A percentile compares a stretch with the other conserved stretches of the same genome.
Conservation (phyloP, 768 basidiomycete species). For the Naganishia vaughanmartiniae region DNA sequence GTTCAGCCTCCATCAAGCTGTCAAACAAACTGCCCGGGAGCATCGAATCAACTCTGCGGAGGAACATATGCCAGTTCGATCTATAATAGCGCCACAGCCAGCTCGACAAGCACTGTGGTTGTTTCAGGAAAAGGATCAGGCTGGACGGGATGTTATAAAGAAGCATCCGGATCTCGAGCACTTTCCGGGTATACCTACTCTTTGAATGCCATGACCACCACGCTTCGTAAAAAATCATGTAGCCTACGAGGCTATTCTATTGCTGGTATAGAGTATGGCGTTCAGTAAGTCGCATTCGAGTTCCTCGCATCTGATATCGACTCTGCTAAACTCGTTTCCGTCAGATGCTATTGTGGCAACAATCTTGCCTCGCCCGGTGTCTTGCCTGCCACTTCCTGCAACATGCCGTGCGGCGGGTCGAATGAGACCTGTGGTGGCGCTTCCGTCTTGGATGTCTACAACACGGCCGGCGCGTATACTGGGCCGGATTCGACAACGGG, state of each 20-base stretch:
- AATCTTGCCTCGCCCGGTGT: not conserved
- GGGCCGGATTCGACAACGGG: not conserved
- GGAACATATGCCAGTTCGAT: conserved; percentile 26
- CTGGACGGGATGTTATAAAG: conserved; percentile 4
- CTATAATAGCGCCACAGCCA: not conserved
- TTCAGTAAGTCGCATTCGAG: not conserved
- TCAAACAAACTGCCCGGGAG: conserved; percentile 25
- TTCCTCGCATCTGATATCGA: not conserved
- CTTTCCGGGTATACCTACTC: not conserved
- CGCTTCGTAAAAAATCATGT: not conserved
- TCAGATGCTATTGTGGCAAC: conserved; percentile 10
- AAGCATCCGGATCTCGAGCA: not conserved
- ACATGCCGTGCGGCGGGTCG: not conserved
- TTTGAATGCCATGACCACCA: not conserved
- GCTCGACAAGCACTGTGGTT: not conserved
- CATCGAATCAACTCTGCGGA: conserved; percentile 37
- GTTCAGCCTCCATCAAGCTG: not conserved
- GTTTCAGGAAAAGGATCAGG: not conserved
- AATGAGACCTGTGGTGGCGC: not conserved
- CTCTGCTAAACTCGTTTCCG: too few species aligned
- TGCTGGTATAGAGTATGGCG: not conserved
- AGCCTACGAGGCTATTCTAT: not conserved
- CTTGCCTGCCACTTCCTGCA: not conserved
- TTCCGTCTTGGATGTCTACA: not conserved
- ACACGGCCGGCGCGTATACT: not conserved